A percentile compares a stretch with the other conserved stretches of the same genome.
Conservation (phyloP, 2,329 filamentous ascomycete species). For the Alternaria metachromatica region DNA sequence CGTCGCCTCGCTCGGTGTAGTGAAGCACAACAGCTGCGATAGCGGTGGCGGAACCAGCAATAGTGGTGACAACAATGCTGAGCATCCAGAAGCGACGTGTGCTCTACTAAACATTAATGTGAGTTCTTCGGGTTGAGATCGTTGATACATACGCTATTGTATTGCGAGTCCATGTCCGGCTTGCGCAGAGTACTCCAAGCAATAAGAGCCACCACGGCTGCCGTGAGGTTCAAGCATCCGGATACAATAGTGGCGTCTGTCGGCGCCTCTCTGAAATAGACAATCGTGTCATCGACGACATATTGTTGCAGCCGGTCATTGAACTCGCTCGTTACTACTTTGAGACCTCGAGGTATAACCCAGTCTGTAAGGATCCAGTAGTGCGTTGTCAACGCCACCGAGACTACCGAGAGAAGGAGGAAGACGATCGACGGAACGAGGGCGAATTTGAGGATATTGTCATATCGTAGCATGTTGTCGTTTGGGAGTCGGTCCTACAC, state of each 20-base stretch:
- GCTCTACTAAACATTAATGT: conserved; percentile 21
- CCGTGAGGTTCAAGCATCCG: conserved; percentile 32
- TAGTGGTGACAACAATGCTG: conserved; percentile 25
- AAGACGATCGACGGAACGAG: conserved; percentile 34
- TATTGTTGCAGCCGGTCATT: conserved; percentile 25
- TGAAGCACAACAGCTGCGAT: conserved; percentile 33
- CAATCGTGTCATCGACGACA: conserved; percentile 32
- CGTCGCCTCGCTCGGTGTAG: conserved; percentile 33
- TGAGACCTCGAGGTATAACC: conserved; percentile 29
- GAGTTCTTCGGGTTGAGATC: not conserved
- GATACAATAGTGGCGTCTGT: conserved; percentile 39
- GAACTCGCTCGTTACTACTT: conserved; percentile 21
- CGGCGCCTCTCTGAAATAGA: conserved; percentile 31
- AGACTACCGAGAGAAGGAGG: conserved; percentile 35
- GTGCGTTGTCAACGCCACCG: conserved; percentile 35
- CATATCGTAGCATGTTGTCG: conserved; percentile 25
- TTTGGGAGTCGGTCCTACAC: conserved; percentile 2
- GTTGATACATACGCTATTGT: conserved; percentile 25
- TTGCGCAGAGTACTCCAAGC: conserved; percentile 34
- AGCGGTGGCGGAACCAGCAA: conserved; percentile 22
- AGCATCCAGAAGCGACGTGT: conserved; percentile 38
- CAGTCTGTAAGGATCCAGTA: conserved; percentile 43
- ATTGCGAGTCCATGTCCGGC: conserved; percentile 32
- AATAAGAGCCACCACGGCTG: conserved; percentile 31
- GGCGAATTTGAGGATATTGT: conserved; percentile 28